Evolutionary conservation across 75 land plant species (phyloP).

Genomic region (Azolla pinnata): DNA sequence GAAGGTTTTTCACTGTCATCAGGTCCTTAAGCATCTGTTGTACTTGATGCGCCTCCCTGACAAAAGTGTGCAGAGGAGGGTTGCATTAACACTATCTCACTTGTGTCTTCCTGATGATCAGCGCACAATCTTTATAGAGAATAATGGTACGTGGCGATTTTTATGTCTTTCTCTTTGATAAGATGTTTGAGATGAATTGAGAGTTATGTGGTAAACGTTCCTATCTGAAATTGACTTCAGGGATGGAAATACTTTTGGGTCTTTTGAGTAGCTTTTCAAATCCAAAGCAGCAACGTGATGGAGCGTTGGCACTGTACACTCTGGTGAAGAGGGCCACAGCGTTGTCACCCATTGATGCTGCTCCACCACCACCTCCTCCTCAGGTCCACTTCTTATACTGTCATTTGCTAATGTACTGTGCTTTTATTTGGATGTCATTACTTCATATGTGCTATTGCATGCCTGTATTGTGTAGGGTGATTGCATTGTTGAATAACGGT

Average conservation of each 20-base stretch:
- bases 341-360: conserved; percentile 79
- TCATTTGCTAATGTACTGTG: too few relatives aligned
- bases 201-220: neutral
- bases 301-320: conserved; percentile 61
- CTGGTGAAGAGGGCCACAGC: conserved; percentile 70
- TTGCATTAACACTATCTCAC: conserved; percentile 91
- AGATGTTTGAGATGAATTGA: neutral
- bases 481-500: too few relatives aligned
- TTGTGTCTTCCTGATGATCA: conserved; percentile 76
- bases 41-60: conserved; percentile 78
- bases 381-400: conserved; percentile 59
- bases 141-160: conserved; percentile 46
- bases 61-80: conserved; percentile 66
- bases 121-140: conserved; percentile 64
- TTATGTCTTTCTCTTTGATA: neutral
- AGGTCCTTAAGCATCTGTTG: conserved; percentile 85
- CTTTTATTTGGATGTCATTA: too few relatives aligned
- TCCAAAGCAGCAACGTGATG: conserved; percentile 61
- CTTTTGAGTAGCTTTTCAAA: conserved; percentile 46
- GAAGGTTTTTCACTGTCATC: too few relatives aligned
- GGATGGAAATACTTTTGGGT: conserved; percentile 66
- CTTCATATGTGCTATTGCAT: too few relatives aligned
- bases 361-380: conserved; percentile 82
- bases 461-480: too few relatives aligned
- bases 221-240: conserved; percentile 24